Base-by-base conservation (phyloP, 352 stramenopile species). In the Thraustotheca clavata region DNA sequence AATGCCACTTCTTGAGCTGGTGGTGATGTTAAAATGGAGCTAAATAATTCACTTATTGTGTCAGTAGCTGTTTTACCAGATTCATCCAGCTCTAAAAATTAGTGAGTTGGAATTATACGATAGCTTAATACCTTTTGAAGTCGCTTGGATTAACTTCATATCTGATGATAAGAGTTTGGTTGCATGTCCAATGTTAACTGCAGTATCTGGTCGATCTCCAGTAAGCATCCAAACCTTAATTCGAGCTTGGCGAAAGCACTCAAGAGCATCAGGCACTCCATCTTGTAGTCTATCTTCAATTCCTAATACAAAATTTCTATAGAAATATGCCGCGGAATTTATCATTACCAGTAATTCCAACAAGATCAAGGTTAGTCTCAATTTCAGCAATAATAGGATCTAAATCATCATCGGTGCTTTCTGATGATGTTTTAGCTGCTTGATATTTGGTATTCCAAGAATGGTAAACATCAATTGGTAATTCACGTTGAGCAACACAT, bases 211-310 rank as follows among this genome's bases (percentile, higher is more conserved):
- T 9, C 76, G 68, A 47, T 89, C 80, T 3, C 80, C 77, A 1
- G 80, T 88, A 20, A 89, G 69, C 78, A 89, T 88, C 80, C 79
- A 89, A 9, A 89, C 73, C 57, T 86, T 89, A 61, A 89, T 83
- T 0, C 80, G 79, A 1, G 80, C 77, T 4, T 75, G 72, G 24
- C 78, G 76, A 26, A 89, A 77, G 24, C 75, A 85, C 52, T 80
- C 73, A 0, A 89, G 67, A 9, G 76, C 72, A 46, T 86, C 74
- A 1, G 80, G 73, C 8, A 67, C 76, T 0, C 76, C 80, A 11
- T 81, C 72, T 61, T 89, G 80, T 27, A 89, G 79, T 48, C 83
- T 82, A 62, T 89, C 80, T 60, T 89, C 80, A 41, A 89, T 87
- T 0, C 71, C 79, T 6, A 73, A 80, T 34, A 20, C 8, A 12